These are phyloP conservation scores for Amanita subjunquillea DNA, from an alignment of 768 basidiomycete species.

Conservation along the genomic window DNA sequence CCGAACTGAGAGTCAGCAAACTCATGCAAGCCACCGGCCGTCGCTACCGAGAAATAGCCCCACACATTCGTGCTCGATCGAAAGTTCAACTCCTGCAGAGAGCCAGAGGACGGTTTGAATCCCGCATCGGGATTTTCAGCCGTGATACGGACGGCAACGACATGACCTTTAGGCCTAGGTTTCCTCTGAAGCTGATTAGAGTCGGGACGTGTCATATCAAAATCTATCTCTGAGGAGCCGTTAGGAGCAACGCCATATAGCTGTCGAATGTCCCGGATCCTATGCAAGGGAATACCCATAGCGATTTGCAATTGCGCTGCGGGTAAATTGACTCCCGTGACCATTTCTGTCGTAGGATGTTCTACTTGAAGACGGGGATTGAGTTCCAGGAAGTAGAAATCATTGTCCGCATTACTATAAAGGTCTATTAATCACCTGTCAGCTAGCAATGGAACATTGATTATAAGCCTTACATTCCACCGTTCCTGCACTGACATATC, in stretches of 20 bases:
- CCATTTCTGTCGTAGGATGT: constrained; percentile 99
- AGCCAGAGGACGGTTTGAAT: constrained; percentile 97
- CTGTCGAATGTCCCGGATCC: constrained; percentile 91
- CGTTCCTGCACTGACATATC: constrained; percentile 97
- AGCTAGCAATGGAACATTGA: constrained; percentile 4
- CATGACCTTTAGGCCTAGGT: constrained; percentile 95
- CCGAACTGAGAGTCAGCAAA: constrained; percentile 99
- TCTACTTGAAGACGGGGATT: constrained; percentile 99
- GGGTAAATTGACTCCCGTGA: constrained; percentile 96
- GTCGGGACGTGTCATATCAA: constrained; percentile 88
- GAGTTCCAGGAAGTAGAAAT: constrained; percentile 95
- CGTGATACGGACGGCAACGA: constrained; percentile 97
- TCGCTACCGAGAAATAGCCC: constrained; percentile 98
- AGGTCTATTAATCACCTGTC: constrained; percentile 47
- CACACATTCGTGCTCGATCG: constrained; percentile 98
- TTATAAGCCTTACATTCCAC: constrained; percentile 66
- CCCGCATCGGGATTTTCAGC: constrained; percentile 99
- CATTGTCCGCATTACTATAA: constrained; percentile 88
- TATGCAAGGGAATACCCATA: constrained; percentile 95
- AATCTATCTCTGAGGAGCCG: constrained; percentile 88
- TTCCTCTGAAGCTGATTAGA: constrained; percentile 85
- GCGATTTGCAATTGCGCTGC: constrained; percentile 95
- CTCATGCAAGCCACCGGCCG: constrained; percentile 94
- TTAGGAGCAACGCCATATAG: constrained; percentile 92
- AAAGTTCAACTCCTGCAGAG: constrained; percentile 98